Evolutionary conservation across 2,329 filamentous ascomycete genomes (phyloP), one percentile per base, ranked within the genome.

Genomic region (Xylaria sp.): DNA sequence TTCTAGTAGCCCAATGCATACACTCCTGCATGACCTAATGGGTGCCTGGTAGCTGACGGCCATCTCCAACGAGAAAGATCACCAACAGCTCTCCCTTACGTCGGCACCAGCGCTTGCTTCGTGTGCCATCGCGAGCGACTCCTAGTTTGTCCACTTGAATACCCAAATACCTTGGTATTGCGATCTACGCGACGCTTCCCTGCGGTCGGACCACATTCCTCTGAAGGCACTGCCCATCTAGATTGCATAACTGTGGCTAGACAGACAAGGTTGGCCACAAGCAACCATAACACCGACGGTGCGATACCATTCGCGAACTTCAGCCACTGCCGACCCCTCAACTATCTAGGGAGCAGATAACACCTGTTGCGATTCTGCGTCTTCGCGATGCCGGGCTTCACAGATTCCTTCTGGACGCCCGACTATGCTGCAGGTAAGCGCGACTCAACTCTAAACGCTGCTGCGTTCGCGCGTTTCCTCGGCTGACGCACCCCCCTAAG

Each of bases 381-480:
- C 67, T 66, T 73, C 63, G 87, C 78, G 76, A 94, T 94, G 91
- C 90, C 91, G 71, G 87, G 92, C 73, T 98, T 99, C 80, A 89
- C 93, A 71, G 92, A 94, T 80, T 97, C 94, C 53, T 98, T 99
- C 82, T 99, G 95, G 95, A 97, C 95, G 66, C 87, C 88, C 76
- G 95, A 99, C 85, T 98, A 98, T 84, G 94, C 94, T 76, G 93
- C 92, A 83, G 94, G 91, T 91, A 81, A 77, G 85, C n/a, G 74
- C 63, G 40, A 57, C 3, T 31, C 28, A 25, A 23, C 45, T 25
- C 23, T 21, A 45, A 9, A 49, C 52, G n/a, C 19, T 49, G 43
- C 45, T 11, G 3, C n/a, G 57, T 37, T 40, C 46, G 40, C 17
- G 50, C 38, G 50, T 52, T 50, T 17, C 21, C 19, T n/a, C 46